phyloP scores from a whole-genome alignment of 148 eudicot species.

The Diospyros lotus region DNA sequence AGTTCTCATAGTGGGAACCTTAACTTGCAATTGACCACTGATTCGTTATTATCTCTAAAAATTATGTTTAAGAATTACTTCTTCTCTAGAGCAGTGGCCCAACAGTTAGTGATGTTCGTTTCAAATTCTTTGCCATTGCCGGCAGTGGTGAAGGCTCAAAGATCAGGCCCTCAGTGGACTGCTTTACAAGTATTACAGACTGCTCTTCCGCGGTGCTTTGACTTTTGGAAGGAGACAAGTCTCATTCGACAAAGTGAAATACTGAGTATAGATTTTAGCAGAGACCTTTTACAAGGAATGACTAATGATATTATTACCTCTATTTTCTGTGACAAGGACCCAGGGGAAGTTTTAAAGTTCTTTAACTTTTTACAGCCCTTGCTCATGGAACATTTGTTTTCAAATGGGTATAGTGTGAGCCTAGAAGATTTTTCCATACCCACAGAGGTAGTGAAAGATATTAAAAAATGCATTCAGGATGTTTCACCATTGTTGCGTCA shows the following conservation, averaged over 20 bases:
- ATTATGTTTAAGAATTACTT: constrained; percentile 46
- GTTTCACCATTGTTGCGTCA: constrained; percentile 45
- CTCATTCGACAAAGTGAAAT: constrained; percentile 50
- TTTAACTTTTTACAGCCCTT: constrained; percentile 74
- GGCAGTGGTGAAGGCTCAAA: constrained; percentile 42
- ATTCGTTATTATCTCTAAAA: constrained; percentile 71
- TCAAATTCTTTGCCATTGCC: constrained; percentile 46
- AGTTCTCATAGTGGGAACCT: constrained; percentile 95
- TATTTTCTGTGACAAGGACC: constrained; percentile 64
- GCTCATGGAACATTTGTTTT: constrained; percentile 68
- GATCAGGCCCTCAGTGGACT: constrained; percentile 63
- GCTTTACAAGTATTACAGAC: constrained; percentile 67
- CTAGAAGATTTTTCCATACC: constrained; percentile 61
- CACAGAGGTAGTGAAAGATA: constrained; percentile 26
- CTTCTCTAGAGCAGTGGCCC: constrained; percentile 51
- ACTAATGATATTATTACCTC: constrained; percentile 62
- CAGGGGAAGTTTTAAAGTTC: constrained; percentile 58
- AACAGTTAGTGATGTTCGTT: constrained; percentile 73
- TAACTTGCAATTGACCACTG: constrained; percentile 74
- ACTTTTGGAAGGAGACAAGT: constrained; percentile 56
- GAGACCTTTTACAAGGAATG: constrained; percentile 52
- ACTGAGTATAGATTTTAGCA: constrained; percentile 44
- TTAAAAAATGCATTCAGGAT: constrained; percentile 44
- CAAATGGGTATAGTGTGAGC: constrained; percentile 78
- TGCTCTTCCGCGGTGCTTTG: constrained; percentile 57